These are phyloP conservation scores for Termitomyces sp. DNA, from an alignment of 768 basidiomycete genomes.

Conservation along the genomic window DNA sequence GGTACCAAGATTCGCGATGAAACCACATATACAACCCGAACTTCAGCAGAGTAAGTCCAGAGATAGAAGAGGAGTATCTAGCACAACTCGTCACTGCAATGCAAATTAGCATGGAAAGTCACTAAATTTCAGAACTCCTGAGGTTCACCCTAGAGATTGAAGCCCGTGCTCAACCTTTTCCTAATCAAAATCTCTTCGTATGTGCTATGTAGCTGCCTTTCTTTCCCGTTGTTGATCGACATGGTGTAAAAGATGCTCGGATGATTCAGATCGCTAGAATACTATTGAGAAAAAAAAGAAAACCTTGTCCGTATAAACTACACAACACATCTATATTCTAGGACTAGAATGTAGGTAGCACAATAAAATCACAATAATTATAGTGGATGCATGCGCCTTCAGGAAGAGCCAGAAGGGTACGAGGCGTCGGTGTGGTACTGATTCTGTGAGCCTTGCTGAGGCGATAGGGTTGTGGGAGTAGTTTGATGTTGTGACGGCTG, in stretches of 20 bases:
- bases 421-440: constrained; percentile 28
- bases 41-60: no score
- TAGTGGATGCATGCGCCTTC: constrained; percentile 12
- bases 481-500: constrained; percentile 18
- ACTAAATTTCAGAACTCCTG: neutral
- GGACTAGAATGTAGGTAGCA: constrained; percentile 6
- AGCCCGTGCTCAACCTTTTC: neutral
- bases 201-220: neutral
- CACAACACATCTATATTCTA: constrained; percentile 10
- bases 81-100: no score
- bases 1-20: neutral
- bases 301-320: neutral
- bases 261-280: no score
- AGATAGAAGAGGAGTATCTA: no score
- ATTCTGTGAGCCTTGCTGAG: constrained; percentile 21
- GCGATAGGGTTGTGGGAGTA: constrained; percentile 16
- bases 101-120: no score
- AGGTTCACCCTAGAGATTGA: neutral
- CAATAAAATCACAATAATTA: constrained; percentile 14
- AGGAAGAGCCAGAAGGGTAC: constrained; percentile 25
- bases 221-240: neutral
- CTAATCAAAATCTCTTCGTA: neutral
- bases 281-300: neutral
- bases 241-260: no score
- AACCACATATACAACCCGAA: no score